These are phyloP conservation scores for Fraxinus pennsylvanica DNA, from an alignment of 257 asterid species.

Conservation along the genomic window DNA sequence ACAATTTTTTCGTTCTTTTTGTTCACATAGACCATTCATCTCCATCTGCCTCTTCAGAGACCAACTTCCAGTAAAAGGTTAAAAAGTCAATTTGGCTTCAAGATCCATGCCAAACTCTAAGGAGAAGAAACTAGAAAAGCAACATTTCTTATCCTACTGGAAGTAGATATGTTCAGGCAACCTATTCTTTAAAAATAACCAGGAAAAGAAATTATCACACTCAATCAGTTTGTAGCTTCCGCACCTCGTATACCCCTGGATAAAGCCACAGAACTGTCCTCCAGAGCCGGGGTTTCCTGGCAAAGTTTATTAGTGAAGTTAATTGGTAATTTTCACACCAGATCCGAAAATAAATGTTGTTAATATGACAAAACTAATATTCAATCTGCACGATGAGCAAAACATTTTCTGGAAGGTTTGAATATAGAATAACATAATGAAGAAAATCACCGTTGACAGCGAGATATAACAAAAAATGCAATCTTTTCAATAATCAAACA, in stretches of 20 bases:
- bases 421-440: not conserved
- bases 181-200: not conserved
- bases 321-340: not conserved
- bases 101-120: not conserved
- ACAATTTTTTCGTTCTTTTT: not conserved
- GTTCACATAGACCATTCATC: not conserved
- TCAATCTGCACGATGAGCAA: not conserved
- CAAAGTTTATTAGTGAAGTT: constrained; percentile 20
- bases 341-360: not conserved
- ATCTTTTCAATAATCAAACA: not conserved
- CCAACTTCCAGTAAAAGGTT: not conserved
- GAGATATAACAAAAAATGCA: not conserved
- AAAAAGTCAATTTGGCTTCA: not conserved
- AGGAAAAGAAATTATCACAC: constrained; percentile 3
- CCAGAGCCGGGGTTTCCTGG: constrained; percentile 74
- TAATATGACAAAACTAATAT: not conserved
- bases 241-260: constrained; percentile 95
- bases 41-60: not conserved
- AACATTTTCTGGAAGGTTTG: not conserved
- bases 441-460: not conserved
- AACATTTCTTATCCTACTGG: not conserved
- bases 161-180: not conserved
- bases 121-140: not conserved
- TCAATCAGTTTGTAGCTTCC: constrained; percentile 20
- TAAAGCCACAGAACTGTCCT: constrained; percentile 76